Evolutionary conservation across 345 rosid species (phyloP).

Genomic region (Microthlaspi erraticum): DNA sequence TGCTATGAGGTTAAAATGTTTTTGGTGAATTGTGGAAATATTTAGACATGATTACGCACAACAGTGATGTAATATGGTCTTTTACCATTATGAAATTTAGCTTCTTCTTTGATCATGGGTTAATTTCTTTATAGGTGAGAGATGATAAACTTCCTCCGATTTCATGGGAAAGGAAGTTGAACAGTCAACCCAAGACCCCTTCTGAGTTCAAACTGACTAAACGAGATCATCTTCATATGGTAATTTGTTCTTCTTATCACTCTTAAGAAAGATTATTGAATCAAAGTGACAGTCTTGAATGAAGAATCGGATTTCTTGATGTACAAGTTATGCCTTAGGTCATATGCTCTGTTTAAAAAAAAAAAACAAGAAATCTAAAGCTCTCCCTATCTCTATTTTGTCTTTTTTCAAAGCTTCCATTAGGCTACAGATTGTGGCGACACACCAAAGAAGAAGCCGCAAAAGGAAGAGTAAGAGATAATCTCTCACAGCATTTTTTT

Average conservation of each 20-base stretch:
- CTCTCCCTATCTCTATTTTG: slow-evolving; percentile 22
- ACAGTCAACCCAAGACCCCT: slow-evolving; percentile 49
- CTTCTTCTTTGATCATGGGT: slow-evolving; percentile 15
- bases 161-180: slow-evolving; percentile 65
- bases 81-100: background rate
- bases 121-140: slow-evolving; percentile 44
- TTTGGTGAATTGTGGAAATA: background rate
- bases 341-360: slow-evolving; percentile 20
- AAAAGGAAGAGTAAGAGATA: slow-evolving; percentile 65
- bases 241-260: slow-evolving; percentile 31
- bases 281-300: slow-evolving; percentile 10
- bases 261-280: background rate
- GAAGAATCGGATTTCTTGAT: slow-evolving; percentile 26
- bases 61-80: slow-evolving; percentile 14
- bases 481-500: background rate
- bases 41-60: background rate
- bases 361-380: background rate
- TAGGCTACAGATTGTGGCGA: slow-evolving; percentile 64
- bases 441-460: slow-evolving; percentile 59
- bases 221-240: slow-evolving; percentile 62
- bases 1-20: background rate
- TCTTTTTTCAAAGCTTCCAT: slow-evolving; percentile 54
- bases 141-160: slow-evolving; percentile 52
- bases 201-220: slow-evolving; percentile 46
- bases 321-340: slow-evolving; percentile 24